Evolutionary conservation across 2,329 filamentous ascomycete species (phyloP).

Genomic region (Fusarium algeriense): DNA sequence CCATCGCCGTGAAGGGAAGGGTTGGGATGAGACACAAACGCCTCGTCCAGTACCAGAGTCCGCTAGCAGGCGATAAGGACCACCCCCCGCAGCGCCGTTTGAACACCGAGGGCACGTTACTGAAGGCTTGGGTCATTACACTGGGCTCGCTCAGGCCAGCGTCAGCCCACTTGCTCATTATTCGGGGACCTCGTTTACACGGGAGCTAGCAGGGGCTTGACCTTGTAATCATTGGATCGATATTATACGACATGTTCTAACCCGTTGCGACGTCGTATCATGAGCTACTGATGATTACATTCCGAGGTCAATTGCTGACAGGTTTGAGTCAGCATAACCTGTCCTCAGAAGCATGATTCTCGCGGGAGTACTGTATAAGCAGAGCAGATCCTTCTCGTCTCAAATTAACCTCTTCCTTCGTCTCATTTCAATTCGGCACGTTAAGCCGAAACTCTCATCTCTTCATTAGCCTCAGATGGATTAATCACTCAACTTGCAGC

Average conservation of each 20-base stretch:
- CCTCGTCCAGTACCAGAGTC: constrained; percentile 5
- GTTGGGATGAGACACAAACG: constrained; percentile 25
- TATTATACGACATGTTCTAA: constrained; percentile 20
- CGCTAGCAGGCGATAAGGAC: not conserved
- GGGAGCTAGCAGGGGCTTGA: constrained; percentile 27
- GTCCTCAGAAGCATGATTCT: not conserved
- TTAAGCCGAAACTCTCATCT: not conserved
- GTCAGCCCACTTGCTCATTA: constrained; percentile 16
- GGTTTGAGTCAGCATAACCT: not conserved
- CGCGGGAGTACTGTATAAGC: no score
- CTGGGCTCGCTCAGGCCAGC: not conserved
- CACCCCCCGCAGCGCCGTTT: constrained; percentile 7
- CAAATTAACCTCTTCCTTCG: not conserved
- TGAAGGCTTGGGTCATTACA: not conserved
- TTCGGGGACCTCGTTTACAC: constrained; percentile 31
- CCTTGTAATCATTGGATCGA: constrained; percentile 1
- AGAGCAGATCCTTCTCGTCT: not conserved
- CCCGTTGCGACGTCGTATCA: constrained; percentile 9
- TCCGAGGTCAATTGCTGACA: constrained; percentile 3
- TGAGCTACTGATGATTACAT: constrained; percentile 6
- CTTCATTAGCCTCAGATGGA: not conserved
- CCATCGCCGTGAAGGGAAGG: constrained; percentile 15
- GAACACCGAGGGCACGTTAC: constrained; percentile 20
- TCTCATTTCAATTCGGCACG: constrained; percentile 24
- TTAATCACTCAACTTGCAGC: constrained; percentile 23